Evolutionary conservation across 2,329 filamentous ascomycete genomes (phyloP), one percentile per base, ranked within the genome.

Genomic region (Colletotrichum sidae): DNA sequence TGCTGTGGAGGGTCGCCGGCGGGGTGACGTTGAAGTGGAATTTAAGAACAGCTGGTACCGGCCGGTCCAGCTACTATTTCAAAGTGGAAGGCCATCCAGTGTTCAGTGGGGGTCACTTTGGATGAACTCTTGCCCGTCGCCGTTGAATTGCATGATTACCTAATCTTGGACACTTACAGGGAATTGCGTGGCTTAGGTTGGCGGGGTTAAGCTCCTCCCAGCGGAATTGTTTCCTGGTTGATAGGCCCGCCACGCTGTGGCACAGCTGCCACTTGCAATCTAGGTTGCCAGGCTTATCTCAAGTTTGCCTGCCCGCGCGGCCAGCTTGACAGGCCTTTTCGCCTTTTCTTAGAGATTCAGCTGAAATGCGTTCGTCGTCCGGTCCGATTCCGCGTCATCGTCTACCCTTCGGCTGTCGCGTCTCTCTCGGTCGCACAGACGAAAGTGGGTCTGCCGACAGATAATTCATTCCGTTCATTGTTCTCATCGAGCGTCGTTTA

Each of bases 1-100:
- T 35, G 25, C 39, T 33, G 33, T 44, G 42, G 33, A 65, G 47
- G 47, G 58, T 59, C 63, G 47, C 52, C 63, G 63, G 63, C 58
- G 58, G 52, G 58, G 41, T 57, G 58, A 65, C 10, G 58, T 63
- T 41, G 52, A 35, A 38, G 25, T 25, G 25, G 25, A 25, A 38
- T 57, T 65, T 38, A 33, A 35, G 46, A 44, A 42, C 12, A 34
- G 8, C 38, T 38, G 57, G 51, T 17, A 8, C 51, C 62, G 47
- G 51, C 51, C 52, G 61, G 15, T 8, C 34, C 17, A 41, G 42
- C 35, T 9, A 33, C 33, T 12, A 41, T 25, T 33, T 46, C 15
- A 25, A 17, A 11, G 15, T 46, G 44, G 15, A 46, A 46, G 25
- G 25, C 25, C 25, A 25, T 5, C 11, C 12, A n/a, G 12, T 25